phyloP scores from a whole-genome alignment of 1,284 basidiomycete genomes.

The Erythrobasidium hasegawianum region DNA sequence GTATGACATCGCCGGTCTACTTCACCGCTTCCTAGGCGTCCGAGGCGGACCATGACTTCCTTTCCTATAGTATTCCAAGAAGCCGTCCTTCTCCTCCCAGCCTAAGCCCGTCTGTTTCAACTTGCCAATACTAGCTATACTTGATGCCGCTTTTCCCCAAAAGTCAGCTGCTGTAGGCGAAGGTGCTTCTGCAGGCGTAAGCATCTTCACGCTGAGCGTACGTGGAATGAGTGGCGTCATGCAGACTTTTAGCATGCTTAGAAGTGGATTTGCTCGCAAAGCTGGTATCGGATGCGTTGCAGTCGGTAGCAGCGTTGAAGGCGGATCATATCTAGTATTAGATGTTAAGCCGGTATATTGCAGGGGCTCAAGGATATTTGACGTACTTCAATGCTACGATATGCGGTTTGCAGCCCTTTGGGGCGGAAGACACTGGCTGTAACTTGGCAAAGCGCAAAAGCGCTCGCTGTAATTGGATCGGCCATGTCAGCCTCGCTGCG shows the following conservation, averaged over 20 bases:
- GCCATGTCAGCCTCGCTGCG: neutral
- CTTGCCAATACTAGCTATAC: slow-evolving; percentile 15
- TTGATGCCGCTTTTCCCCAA: slow-evolving; percentile 11
- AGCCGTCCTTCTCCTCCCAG: slow-evolving; percentile 18
- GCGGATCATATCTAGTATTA: slow-evolving; percentile 7
- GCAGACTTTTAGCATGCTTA: slow-evolving; percentile 16
- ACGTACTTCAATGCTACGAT: slow-evolving; percentile 8
- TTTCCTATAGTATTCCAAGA: slow-evolving; percentile 24
- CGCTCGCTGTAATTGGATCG: slow-evolving; percentile 12
- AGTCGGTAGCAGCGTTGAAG: slow-evolving; percentile 10
- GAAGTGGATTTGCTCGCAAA: neutral
- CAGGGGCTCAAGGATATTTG: neutral
- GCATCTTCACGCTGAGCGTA: slow-evolving; percentile 4
- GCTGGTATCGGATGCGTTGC: slow-evolving; percentile 18
- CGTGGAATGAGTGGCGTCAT: slow-evolving; percentile 13
- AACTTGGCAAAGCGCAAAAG: slow-evolving; percentile 3
- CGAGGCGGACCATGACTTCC: neutral
- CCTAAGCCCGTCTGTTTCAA: slow-evolving; percentile 23
- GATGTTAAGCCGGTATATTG: neutral
- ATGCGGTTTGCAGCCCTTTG: neutral
- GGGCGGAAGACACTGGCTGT: neutral
- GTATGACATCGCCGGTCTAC: too few relatives aligned
- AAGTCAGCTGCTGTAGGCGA: neutral
- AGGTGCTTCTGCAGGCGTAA: neutral
- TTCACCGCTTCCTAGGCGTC: neutral